Conservation (phyloP, 305 asterid species). For the Fraxinus nigra region DNA sequence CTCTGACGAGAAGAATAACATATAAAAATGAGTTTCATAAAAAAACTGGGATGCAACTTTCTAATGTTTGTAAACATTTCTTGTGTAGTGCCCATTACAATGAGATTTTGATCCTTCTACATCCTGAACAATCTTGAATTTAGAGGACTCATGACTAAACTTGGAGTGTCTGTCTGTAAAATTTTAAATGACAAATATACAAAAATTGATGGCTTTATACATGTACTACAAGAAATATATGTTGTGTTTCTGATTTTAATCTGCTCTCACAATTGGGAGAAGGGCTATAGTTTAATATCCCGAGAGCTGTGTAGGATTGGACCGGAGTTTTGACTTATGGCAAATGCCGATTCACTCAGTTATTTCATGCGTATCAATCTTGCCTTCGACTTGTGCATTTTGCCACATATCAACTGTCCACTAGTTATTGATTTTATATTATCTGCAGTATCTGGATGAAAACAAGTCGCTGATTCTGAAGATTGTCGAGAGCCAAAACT, state of each 20-base stretch:
- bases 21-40: neutral
- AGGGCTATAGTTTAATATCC: neutral
- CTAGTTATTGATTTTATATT: neutral
- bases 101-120: neutral
- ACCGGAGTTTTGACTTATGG: neutral
- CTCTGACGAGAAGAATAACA: neutral
- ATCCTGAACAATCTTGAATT: neutral
- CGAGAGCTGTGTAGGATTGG: neutral
- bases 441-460: constrained; percentile 79
- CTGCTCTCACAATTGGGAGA: neutral
- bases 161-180: neutral
- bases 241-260: neutral
- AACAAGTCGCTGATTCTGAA: constrained; percentile 90
- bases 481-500: constrained; percentile 94
- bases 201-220: neutral
- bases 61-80: neutral
- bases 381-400: neutral
- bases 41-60: neutral
- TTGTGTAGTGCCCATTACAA: neutral
- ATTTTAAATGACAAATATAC: neutral
- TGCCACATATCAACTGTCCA: neutral
- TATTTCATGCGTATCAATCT: neutral
- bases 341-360: neutral
- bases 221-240: neutral
- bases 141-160: neutral